Evolutionary conservation across 768 basidiomycete species (phyloP), one percentile per base, ranked within the genome.

Genomic region (Lactarius tabidus): DNA sequence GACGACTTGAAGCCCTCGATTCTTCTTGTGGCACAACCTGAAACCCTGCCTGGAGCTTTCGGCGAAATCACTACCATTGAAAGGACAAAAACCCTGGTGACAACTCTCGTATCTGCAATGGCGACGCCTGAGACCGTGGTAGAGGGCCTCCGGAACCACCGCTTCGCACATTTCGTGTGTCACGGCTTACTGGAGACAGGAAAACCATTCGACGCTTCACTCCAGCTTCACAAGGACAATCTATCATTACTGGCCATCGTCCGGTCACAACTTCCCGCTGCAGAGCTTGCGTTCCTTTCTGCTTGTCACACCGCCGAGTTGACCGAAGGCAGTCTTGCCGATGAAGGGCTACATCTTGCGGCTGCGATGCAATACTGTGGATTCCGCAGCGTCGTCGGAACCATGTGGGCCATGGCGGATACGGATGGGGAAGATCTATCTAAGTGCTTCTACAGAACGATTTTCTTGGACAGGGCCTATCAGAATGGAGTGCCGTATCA

Each of bases 1-100:
- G 53, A 39, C 15, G 41, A 33, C 33, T 33, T 33, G 33, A 33
- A 62, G 41, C 61, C 61, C 33, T 62, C 60, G 7, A 29, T 62
- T 1, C 53, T 62, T 23, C 60, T 62, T 8, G 39, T 62, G 6
- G 23, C 23, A 26, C 61, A 62, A 17, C 61, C 53, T n/a, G 39
- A 26, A 6, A 31, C 29, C 29, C 39, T 62, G 6, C 20, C 14
- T 20, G 23, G 39, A 20, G 61, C 61, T 35, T 35, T 14, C 8
- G 53, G 38, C 10, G 64, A 61, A 10, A 60, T 62, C 29, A 2
- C 39, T 3, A 15, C 39, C 18, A 20, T 62, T 0, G 14, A 38
- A 2, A 15, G 14, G 2, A 15, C 14, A 3, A 26, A 28, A 36
- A 15, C 51, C 0, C 14, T 15, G 8, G 52, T 43, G 43, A 43